Evolutionary conservation across 2,329 filamentous ascomycete species (phyloP).

Genomic region (Pseudocercospora fijiensis): DNA sequence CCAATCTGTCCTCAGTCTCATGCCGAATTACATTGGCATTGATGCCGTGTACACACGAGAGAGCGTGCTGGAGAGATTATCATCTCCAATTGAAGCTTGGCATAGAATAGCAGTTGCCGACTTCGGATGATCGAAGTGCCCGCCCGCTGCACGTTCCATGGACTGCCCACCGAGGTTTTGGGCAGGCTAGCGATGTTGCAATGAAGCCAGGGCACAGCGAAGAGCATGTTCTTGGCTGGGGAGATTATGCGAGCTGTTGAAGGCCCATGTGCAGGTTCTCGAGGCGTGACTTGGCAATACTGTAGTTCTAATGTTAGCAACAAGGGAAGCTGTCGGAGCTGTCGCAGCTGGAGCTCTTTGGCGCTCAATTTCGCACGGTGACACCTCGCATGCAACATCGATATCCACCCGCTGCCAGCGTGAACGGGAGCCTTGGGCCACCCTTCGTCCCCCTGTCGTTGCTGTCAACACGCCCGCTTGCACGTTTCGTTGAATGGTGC

Average conservation of each 20-base stretch:
- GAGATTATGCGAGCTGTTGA: no score
- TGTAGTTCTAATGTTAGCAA: no score
- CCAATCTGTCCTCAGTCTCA: no score
- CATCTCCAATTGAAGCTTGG: neutral
- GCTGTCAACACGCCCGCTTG: neutral
- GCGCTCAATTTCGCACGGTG: neutral
- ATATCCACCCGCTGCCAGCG: neutral
- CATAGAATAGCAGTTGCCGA: neutral
- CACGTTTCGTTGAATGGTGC: neutral
- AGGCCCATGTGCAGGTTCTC: no score
- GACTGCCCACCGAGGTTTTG: neutral
- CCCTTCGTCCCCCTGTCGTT: neutral
- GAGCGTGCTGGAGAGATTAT: neutral
- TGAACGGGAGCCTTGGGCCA: neutral
- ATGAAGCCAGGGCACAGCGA: no score
- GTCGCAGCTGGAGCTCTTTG: neutral
- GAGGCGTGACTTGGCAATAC: neutral
- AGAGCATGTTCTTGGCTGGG: no score
- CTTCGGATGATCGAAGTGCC: neutral
- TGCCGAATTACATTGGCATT: neutral
- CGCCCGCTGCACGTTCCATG: neutral
- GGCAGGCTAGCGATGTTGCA: neutral
- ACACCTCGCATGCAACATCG: neutral
- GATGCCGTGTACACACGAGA: neutral
- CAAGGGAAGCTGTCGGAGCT: no score